A percentile compares a stretch with the other conserved stretches of the same genome.
These are phyloP conservation scores for Rhodotorula mucilaginosa DNA, from an alignment of 1,284 basidiomycete genomes.

Conservation along the genomic window DNA sequence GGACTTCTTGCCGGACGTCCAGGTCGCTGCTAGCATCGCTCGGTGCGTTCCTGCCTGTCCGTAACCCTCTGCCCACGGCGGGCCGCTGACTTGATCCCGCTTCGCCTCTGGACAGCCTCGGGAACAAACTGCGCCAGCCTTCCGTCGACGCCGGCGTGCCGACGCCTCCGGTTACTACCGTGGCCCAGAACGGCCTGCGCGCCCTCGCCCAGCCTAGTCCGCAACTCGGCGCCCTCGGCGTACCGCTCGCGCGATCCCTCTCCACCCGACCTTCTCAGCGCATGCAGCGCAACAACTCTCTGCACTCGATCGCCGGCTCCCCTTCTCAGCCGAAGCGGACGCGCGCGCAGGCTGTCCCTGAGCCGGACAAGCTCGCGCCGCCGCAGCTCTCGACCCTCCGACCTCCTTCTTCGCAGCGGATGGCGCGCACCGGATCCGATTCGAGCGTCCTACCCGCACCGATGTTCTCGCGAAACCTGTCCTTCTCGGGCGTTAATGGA, in stretches of 20 bases:
- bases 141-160: conserved; percentile 6
- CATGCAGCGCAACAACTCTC: conserved; percentile 33
- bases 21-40: conserved; percentile 24
- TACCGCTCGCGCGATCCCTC: conserved; percentile 6
- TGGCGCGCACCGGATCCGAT: conserved; percentile 32
- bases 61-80: accelerated
- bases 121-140: conserved; percentile 34
- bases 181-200: neutral
- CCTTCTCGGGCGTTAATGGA: neutral
- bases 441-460: conserved; percentile 19
- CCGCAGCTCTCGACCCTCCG: neutral
- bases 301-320: conserved; percentile 37
- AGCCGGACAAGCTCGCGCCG: neutral
- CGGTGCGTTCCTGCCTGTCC: conserved; percentile 10
- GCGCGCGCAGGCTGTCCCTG: neutral
- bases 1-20: conserved; percentile 34
- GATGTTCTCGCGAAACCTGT: conserved; percentile 14
- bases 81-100: neutral
- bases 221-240: conserved; percentile 13
- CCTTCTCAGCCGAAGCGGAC: conserved; percentile 27
- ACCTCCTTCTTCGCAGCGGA: conserved; percentile 7
- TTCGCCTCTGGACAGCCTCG: conserved; percentile 14
- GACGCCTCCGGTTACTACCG: neutral
- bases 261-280: conserved; percentile 9
- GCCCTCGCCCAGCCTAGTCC: neutral